Evolutionary conservation across 352 stramenopile species (phyloP).

Genomic region (Phytophthora foliorum): DNA sequence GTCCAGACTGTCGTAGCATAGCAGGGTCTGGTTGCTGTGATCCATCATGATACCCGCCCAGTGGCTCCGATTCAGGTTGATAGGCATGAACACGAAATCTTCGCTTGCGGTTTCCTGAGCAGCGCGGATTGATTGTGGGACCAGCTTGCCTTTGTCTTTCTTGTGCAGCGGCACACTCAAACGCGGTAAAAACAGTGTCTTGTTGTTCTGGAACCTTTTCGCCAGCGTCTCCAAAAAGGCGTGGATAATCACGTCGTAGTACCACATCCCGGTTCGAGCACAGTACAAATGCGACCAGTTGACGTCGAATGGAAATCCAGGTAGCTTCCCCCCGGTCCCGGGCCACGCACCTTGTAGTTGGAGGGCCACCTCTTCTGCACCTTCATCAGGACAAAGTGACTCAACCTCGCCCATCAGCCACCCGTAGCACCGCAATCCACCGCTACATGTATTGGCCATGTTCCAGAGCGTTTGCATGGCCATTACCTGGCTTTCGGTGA

Average conservation of each 20-base stretch:
- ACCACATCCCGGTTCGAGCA: no score
- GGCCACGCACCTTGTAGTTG: not conserved
- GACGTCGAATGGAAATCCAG: not conserved
- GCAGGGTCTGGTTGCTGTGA: no score
- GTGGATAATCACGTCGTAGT: no score
- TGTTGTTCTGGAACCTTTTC: not conserved
- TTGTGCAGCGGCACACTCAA: not conserved
- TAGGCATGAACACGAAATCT: constrained; percentile 5
- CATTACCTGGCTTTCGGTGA: no score
- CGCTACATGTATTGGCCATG: no score
- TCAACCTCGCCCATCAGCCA: no score
- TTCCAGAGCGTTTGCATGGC: no score
- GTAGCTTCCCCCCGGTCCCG: not conserved
- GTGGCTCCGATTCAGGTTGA: constrained; percentile 3
- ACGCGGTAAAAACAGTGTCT: not conserved
- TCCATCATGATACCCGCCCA: constrained; percentile 12
- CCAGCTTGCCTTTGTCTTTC: not conserved
- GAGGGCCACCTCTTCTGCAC: not conserved
- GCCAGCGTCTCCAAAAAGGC: not conserved
- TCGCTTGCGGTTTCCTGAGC: not conserved
- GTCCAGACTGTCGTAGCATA: no score
- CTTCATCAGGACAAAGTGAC: no score
- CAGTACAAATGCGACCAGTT: no score
- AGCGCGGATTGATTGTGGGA: not conserved
- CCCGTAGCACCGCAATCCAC: no score